phyloP scores from a whole-genome alignment of 768 basidiomycete genomes.

The Wakefieldia striispora region DNA sequence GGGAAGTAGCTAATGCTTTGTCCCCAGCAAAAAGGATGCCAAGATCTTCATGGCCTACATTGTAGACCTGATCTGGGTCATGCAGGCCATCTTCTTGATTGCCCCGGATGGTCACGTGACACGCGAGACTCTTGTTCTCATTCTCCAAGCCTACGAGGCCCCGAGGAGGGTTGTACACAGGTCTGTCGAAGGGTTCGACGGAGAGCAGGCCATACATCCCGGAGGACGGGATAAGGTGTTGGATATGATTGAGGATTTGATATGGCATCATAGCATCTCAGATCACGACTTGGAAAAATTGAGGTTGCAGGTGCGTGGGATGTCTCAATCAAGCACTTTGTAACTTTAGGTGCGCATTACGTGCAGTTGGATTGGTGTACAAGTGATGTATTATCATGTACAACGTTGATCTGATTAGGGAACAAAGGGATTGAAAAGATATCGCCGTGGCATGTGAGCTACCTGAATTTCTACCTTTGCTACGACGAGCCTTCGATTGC shows the following conservation, averaged over 20 bases:
- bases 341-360: too few relatives aligned
- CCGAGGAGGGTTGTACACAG: background rate
- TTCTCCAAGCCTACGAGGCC: background rate
- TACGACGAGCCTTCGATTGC: too few relatives aligned
- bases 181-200: constrained; percentile 1
- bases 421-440: too few relatives aligned
- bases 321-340: too few relatives aligned
- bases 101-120: constrained; percentile 3
- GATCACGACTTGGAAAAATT: constrained; percentile 6
- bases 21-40: too few relatives aligned
- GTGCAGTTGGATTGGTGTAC: too few relatives aligned
- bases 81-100: too few relatives aligned
- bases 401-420: too few relatives aligned
- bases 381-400: too few relatives aligned
- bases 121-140: background rate
- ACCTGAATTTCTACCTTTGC: constrained; percentile 57
- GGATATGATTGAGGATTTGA: constrained; percentile 10
- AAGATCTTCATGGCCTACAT: too few relatives aligned
- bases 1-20: too few relatives aligned
- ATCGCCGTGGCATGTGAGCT: constrained; percentile 37
- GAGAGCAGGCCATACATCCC: background rate
- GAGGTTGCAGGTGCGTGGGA: background rate
- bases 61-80: too few relatives aligned
- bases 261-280: constrained; percentile 16
- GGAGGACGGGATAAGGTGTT: constrained; percentile 12